A percentile compares a stretch with the other conserved stretches of the same genome.
phyloP scores from a whole-genome alignment of 257 asterid species.

The Primulina tabacum region DNA sequence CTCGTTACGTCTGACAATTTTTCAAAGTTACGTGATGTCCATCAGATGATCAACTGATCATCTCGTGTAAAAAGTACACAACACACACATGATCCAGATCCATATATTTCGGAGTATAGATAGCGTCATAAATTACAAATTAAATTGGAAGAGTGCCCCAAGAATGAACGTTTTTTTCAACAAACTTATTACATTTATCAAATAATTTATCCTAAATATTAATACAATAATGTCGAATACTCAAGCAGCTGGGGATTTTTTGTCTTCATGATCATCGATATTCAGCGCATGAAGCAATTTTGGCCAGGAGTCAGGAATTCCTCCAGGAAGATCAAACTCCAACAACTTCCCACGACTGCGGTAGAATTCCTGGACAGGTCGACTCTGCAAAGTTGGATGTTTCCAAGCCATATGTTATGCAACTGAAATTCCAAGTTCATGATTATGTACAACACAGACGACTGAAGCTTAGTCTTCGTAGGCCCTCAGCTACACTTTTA shows the following conservation, averaged over 20 bases:
- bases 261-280: no score
- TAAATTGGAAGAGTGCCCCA: neutral
- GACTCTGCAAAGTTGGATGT: slow-evolving; percentile 49
- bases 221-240: slow-evolving; percentile 32
- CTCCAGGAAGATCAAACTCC: slow-evolving; percentile 93
- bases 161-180: slow-evolving; percentile 15
- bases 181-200: slow-evolving; percentile 16
- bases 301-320: no score
- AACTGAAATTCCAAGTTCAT: slow-evolving; percentile 1
- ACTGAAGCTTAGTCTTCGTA: neutral
- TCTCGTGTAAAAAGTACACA: no score
- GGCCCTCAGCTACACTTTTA: neutral
- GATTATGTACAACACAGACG: neutral
- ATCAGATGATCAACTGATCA: no score
- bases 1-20: no score
- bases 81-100: no score
- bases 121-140: neutral
- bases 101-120: neutral
- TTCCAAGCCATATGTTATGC: neutral
- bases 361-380: slow-evolving; percentile 80
- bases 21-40: no score
- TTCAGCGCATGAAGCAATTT: no score
- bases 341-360: slow-evolving; percentile 67
- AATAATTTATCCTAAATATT: slow-evolving; percentile 9
- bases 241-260: slow-evolving; percentile 87